Base-by-base conservation (phyloP, 495 filamentous ascomycete genomes). In the Hypoxylon lienhwacheense region DNA sequence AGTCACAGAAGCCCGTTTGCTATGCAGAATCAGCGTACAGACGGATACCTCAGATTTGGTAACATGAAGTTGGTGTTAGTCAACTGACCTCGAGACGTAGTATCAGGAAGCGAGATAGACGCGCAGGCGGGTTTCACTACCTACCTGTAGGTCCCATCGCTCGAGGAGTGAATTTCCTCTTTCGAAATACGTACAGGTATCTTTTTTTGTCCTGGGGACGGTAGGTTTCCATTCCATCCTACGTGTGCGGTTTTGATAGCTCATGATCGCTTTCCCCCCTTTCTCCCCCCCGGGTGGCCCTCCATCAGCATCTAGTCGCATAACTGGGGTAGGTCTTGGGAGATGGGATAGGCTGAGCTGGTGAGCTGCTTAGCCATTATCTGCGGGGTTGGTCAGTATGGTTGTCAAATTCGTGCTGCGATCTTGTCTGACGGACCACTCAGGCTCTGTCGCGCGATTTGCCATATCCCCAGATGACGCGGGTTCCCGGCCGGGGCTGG, bases 381-480 rank as follows among this genome's bases (percentile, higher is more conserved):
- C 58, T 56, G 58, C 58, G 58, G 58, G 58, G 58, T 61, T 53
- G 47, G n/a, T n/a, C n/a, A n/a, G n/a, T n/a, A n/a, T n/a, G n/a
- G n/a, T n/a, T n/a, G n/a, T n/a, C 19, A 47, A 37, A 25, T 21
- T 29, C 34, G 24, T 36, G 52, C 25, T 34, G n/a, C 21, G 29
- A 44, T 22, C 19, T 45, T 42, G 24, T 24, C 32, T 17, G 32
- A 19, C 19, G 21, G 35, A 47, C 17, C 41, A 29, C 17, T 32
- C 34, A 22, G 22, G 14, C 19, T 17, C 22, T n/a, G n/a, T 55
- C 31, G 37, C 47, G 25, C 46, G 17, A 55, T 52, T 42, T 17
- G 41, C 41, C 12, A 43, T 50, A n/a, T n/a, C n/a, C 19, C 28
- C 22, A 19, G 40, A 51, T 45, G 57, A 39, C 46, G 42, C 47